Evolutionary conservation across 2,329 filamentous ascomycete genomes (phyloP).

Genomic region (Xylariaceae sp.): DNA sequence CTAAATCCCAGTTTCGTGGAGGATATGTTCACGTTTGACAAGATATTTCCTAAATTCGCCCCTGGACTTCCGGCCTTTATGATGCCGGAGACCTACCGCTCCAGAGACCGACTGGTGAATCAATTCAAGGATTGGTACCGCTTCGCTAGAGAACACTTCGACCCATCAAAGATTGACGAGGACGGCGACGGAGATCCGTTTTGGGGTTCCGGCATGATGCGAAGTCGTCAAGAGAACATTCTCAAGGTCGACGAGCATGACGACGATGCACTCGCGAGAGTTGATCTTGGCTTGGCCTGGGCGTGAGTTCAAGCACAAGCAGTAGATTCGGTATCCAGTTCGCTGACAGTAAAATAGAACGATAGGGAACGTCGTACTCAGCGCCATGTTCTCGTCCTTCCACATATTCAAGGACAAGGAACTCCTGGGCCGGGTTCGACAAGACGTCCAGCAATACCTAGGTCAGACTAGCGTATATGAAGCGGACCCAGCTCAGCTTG

Average conservation of each 20-base stretch:
- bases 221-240: conserved; percentile 18
- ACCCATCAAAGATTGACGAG: conserved; percentile 10
- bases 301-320: conserved; percentile 11
- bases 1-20: conserved; percentile 18
- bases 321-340: too few species aligned
- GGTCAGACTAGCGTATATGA: conserved; percentile 7
- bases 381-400: conserved; percentile 14
- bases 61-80: conserved; percentile 15
- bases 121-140: conserved; percentile 21
- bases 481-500: conserved; percentile 13
- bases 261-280: conserved; percentile 15
- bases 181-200: conserved; percentile 22
- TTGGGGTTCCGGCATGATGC: conserved; percentile 20
- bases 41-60: conserved; percentile 14
- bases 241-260: conserved; percentile 15
- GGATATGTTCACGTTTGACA: conserved; percentile 19
- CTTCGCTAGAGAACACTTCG: conserved; percentile 18
- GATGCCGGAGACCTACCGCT: conserved; percentile 11
- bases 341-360: too few species aligned
- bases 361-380: conserved; percentile 8
- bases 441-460: conserved; percentile 12
- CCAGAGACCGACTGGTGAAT: conserved; percentile 7
- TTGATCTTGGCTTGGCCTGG: conserved; percentile 21
- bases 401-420: conserved; percentile 17
- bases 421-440: conserved; percentile 13